phyloP scores from a whole-genome alignment of 2,329 filamentous ascomycete species.

The Epichloe coenophiala region DNA sequence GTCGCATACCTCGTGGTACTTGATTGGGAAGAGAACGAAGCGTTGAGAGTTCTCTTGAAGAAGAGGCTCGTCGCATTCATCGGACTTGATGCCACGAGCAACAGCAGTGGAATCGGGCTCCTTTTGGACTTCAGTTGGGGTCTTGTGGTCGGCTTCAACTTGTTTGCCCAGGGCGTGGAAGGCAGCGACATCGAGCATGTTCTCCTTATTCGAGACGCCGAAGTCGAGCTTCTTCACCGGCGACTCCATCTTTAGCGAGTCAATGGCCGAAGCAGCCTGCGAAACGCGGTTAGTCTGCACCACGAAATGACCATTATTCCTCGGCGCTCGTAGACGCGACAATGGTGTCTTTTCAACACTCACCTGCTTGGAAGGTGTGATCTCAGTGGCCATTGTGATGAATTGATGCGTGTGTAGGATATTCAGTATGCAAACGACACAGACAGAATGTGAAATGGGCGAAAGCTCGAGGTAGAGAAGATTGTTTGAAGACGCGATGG shows the following conservation, averaged over 20 bases:
- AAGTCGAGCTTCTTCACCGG: slow-evolving; percentile 86
- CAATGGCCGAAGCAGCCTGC: slow-evolving; percentile 76
- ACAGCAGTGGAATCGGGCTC: slow-evolving; percentile 23
- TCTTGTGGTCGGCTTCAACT: slow-evolving; percentile 49
- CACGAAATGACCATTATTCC: not conserved
- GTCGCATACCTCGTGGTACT: slow-evolving; percentile 90
- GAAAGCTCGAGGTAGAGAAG: slow-evolving; percentile 10
- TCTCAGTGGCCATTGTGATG: slow-evolving; percentile 58
- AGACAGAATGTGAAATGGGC: slow-evolving; percentile 8
- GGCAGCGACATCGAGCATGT: slow-evolving; percentile 41
- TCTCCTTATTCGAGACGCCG: slow-evolving; percentile 65
- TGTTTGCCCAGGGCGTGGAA: slow-evolving; percentile 39
- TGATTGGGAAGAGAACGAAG: slow-evolving; percentile 97
- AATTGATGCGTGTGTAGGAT: slow-evolving; percentile 4
- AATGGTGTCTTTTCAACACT: slow-evolving; percentile 13
- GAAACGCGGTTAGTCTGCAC: slow-evolving; percentile 18
- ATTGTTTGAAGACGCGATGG: slow-evolving; percentile 17
- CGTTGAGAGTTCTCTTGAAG: slow-evolving; percentile 91
- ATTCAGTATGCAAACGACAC: slow-evolving; percentile 8
- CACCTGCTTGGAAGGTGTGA: slow-evolving; percentile 49
- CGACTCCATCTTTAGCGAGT: slow-evolving; percentile 84
- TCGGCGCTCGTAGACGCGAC: not conserved
- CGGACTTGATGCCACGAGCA: slow-evolving; percentile 43
- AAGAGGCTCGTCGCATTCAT: slow-evolving; percentile 76
- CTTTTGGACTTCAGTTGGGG: slow-evolving; percentile 29